Evolutionary conservation across 257 asterid genomes (phyloP), one percentile per base, ranked within the genome.

Genomic region (Jaltomata sinuosa): DNA sequence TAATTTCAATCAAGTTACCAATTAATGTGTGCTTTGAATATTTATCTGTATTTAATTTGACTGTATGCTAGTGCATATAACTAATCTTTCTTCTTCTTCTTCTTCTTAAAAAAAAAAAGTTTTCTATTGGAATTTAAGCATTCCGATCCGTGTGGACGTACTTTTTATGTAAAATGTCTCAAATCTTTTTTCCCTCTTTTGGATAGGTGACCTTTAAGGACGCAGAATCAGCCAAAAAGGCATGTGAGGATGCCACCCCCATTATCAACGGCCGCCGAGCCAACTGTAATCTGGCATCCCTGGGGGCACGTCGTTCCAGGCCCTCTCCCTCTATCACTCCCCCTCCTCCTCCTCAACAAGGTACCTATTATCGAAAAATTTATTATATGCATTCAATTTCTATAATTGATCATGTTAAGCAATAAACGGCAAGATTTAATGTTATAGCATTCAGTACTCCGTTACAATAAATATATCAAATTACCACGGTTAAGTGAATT

Each of bases 181-280:
- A 25, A 29, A 21, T 22, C 8, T 67, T 34, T 34, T 71, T 1
- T 15, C 7, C 22, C 36, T 22, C 25, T 62, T 22, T 50, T 79
- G 18, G 59, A 10, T 85, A 96, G 99, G 98, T 96, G 76, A 96
- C 99, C 6, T 96, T 96, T 85, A 93, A 91, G 91, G 94, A 96
- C 8, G 89, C 92, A 22, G 98, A 93, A 83, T 91, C 96, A 18
- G 99, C 99, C 2, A 93, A 92, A 91, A 96, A 88, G 86, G 98
- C 99, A 12, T 96, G 99, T 36, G 98, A 92, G 87, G 98, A 96
- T 16, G 88, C 97, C 18, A 79, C 93, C 32, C 99, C 98, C 69
- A 87, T 90, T 86, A 96, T 96, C 90, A 93, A 94, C 42, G 97
- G 99, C 84, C 98, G 99, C 21, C 97, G 98, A 18, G 99, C 99